Evolutionary conservation across 2,329 filamentous ascomycete species (phyloP), one percentile per base, ranked within the genome.

Genomic region (Aspergillus sclerotialis): DNA sequence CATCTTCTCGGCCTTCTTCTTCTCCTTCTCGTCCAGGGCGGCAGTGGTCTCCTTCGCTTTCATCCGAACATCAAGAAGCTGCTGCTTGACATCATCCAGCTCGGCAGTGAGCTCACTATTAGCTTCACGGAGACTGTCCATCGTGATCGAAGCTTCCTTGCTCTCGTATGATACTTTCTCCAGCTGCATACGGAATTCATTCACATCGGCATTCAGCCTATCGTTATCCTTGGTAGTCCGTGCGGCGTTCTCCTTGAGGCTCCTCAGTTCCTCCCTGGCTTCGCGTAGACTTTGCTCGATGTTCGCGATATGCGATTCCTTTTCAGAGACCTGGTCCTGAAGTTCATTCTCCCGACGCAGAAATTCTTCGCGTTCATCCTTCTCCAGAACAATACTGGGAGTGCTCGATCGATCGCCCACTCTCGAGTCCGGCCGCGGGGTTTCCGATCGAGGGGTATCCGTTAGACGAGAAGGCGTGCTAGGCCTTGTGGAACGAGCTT

Each of bases 1-100:
- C 92, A 98, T 98, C 66, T 93, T 92, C 68, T 98, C 92, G 1
- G 89, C 87, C 74, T 98, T 98, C 69, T 88, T 89, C 72, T 88
- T 90, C 66, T 96, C 93, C 73, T 98, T 98, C 65, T 96, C 92
- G 50, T 96, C 90, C 13, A 93, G 69, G 11, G 87, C 82, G 7
- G 88, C 88, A 28, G 78, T 88, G 2, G 84, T 90, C 66, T 96
- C 92, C 68, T 92, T 94, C 37, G 90, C 88, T 48, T 80, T 92
- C 84, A 96, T 95, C 69, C 90, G 90, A 30, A 92, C 88, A 60
- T 96, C 89, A 12, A 96, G 73, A 33, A 98, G 78, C 56, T 95
- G 89, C 61, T 95, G 89, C 68, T 96, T 96, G 39, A 96, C 76
- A 37, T 95, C 90, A 55, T 96, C 90, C 19, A 98, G 69, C 62